Conservation (phyloP, 495 filamentous ascomycete species). For the Aspergillus avenaceus region DNA sequence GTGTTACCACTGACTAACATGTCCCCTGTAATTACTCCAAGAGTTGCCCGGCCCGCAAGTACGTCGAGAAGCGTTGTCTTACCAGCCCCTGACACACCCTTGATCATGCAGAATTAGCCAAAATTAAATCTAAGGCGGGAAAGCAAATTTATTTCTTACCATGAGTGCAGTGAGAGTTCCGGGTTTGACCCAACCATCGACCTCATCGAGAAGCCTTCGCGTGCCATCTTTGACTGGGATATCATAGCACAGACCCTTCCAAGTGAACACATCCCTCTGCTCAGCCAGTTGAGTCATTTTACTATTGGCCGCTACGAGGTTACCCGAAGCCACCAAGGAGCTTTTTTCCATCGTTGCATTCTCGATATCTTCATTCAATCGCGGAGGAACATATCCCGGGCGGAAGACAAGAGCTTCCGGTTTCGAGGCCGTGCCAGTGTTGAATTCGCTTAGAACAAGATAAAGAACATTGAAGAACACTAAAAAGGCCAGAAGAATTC, state of each 20-base stretch:
- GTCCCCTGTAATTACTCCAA: conserved; percentile 81
- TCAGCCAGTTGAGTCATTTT: too few relatives aligned
- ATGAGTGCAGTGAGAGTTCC: conserved; percentile 88
- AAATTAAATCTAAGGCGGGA: too few relatives aligned
- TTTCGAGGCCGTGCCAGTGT: conserved; percentile 75
- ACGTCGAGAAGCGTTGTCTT: conserved; percentile 56
- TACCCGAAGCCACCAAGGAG: conserved; percentile 75
- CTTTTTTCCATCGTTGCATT: too few relatives aligned
- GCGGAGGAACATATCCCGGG: too few relatives aligned
- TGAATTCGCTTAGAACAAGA: conserved; percentile 67
- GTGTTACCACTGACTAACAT: conserved; percentile 78
- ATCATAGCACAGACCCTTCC: conserved; percentile 82
- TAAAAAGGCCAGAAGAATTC: conserved; percentile 74
- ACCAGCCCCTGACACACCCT: conserved; percentile 57
- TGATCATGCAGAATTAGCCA: too few relatives aligned
- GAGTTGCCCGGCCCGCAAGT: conserved; percentile 70
- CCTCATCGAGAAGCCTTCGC: conserved; percentile 74
- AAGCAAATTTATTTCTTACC: too few relatives aligned
- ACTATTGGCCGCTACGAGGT: conserved; percentile 21
- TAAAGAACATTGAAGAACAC: conserved; percentile 62
- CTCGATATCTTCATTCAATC: too few relatives aligned
- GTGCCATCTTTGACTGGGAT: conserved; percentile 78
- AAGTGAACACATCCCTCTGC: conserved; percentile 77
- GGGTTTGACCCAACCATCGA: conserved; percentile 89
- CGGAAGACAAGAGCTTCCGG: too few relatives aligned